phyloP scores from a whole-genome alignment of 1,139 yeast genomes.

The Blastobotrys petasosporus region DNA sequence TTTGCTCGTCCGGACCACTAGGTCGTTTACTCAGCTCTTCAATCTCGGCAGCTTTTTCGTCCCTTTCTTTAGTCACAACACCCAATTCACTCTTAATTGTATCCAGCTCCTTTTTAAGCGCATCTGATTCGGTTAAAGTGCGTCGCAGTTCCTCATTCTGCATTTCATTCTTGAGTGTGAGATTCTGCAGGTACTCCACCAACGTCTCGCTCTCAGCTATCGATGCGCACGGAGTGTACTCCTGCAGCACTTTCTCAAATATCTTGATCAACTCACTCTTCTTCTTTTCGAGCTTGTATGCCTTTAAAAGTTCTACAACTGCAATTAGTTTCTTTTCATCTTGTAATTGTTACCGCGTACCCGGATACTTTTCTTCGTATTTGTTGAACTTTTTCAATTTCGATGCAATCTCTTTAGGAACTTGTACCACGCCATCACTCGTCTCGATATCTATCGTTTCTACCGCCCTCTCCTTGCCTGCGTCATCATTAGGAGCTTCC shows the following conservation, averaged over 20 bases:
- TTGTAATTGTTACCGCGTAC: conserved; percentile 21
- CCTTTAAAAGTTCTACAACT: conserved; percentile 49
- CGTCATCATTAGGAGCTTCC: conserved; percentile 2
- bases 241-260: conserved; percentile 69
- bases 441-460: conserved; percentile 5
- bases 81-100: conserved; percentile 16
- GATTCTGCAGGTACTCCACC: conserved; percentile 62
- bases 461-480: not conserved
- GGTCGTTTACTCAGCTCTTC: not conserved
- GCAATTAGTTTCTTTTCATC: not conserved
- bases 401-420: conserved; percentile 52
- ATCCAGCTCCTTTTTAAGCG: conserved; percentile 14
- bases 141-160: conserved; percentile 47
- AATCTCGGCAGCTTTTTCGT: not conserved
- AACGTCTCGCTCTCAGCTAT: conserved; percentile 66
- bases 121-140: conserved; percentile 27
- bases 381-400: conserved; percentile 73
- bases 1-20: not conserved
- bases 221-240: conserved; percentile 73
- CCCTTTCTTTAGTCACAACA: not conserved
- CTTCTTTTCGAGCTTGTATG: conserved; percentile 74
- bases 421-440: conserved; percentile 21
- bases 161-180: conserved; percentile 56
- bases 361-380: conserved; percentile 85
- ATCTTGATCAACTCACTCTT: conserved; percentile 55